phyloP scores from a whole-genome alignment of 169 alveolate species.

The Toxoplasma gondii region DNA sequence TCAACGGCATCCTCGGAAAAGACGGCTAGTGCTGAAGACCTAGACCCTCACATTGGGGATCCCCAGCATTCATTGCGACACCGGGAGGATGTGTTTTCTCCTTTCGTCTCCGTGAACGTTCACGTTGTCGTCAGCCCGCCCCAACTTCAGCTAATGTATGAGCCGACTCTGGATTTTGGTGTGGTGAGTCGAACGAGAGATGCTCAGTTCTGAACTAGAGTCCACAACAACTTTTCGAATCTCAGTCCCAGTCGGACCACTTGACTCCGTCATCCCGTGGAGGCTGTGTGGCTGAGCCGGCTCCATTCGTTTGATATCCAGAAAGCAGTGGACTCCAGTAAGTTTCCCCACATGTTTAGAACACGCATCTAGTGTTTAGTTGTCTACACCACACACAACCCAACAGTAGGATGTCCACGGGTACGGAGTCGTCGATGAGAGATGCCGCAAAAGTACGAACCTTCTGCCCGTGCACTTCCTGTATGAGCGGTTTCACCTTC shows the following conservation, averaged over 20 bases:
- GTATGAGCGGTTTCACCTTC: no score
- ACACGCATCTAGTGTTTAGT: no score
- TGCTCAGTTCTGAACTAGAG: not conserved
- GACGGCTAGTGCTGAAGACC: not conserved
- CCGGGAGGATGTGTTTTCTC: not conserved
- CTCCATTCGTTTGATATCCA: no score
- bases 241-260: not conserved
- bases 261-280: not conserved
- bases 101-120: not conserved
- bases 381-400: no score
- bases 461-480: no score
- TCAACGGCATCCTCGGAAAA: not conserved
- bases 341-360: no score
- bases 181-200: not conserved
- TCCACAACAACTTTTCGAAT: not conserved
- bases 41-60: not conserved
- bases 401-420: no score
- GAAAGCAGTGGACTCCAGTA: no score
- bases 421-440: no score
- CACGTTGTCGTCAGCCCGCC: not conserved
- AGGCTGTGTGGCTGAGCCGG: no score
- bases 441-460: no score
- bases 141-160: constrained; percentile 4
- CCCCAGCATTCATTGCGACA: not conserved
- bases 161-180: constrained; percentile 28